phyloP scores from a whole-genome alignment of 495 filamentous ascomycete genomes.

The Penicillium verhagenii region DNA sequence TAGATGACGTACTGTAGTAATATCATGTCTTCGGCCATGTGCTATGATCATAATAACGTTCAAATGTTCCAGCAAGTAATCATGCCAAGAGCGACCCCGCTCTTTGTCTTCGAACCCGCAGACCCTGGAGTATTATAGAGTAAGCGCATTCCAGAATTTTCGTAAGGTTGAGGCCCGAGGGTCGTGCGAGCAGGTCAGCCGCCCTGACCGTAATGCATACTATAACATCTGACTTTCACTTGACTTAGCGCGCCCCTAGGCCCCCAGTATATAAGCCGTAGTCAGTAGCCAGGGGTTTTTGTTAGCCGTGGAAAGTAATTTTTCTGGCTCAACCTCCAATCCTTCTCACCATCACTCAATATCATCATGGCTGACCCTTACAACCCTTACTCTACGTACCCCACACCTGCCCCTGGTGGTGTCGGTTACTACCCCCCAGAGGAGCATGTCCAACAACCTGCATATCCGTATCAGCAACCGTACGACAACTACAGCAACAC shows the following conservation, averaged over 20 bases:
- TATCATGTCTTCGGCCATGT: conserved; percentile 11
- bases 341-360: not conserved
- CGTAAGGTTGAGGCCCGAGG: conserved; percentile 13
- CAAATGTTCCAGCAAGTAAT: not conserved
- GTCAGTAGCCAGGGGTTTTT: not conserved
- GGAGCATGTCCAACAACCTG: conserved; percentile 15
- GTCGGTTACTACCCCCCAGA: conserved; percentile 31
- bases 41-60: not conserved
- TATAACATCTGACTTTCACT: conserved; percentile 13
- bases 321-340: not conserved
- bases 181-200: conserved; percentile 32
- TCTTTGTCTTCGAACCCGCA: not conserved
- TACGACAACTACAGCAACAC: conserved; percentile 4
- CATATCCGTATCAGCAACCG: conserved; percentile 12
- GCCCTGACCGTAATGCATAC: conserved; percentile 27
- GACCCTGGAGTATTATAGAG: conserved; percentile 17
- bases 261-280: conserved; percentile 3
- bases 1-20: conserved; percentile 21
- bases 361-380: conserved; percentile 49
- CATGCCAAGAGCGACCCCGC: conserved; percentile 3
- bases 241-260: conserved; percentile 2
- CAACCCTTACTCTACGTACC: conserved; percentile 38
- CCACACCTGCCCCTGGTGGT: conserved; percentile 24
- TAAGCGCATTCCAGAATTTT: conserved; percentile 16
- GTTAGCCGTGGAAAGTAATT: not conserved